Base-by-base conservation (phyloP, 2,329 filamentous ascomycete genomes). In the Hymenoscyphus scutula region DNA sequence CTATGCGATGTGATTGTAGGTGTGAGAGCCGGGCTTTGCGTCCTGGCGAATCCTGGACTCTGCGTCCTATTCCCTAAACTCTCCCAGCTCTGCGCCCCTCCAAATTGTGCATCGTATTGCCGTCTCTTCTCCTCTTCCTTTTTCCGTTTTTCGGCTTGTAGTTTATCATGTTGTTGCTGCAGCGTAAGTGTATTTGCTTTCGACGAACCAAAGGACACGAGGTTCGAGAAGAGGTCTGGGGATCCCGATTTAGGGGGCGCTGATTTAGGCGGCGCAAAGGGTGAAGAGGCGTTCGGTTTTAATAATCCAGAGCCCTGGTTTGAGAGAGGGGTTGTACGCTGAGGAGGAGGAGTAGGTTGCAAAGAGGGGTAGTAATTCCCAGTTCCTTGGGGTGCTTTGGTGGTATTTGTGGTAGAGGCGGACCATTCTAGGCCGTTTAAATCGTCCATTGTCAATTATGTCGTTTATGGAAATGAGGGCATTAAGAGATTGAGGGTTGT, bases 71-170 rank as follows among this genome's bases (percentile, higher is more conserved):
- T 79, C 67, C 86, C 91, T 56, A 95, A 78, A 13, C 78, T 84
- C 72, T 95, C 90, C 87, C 89, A 93, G 73, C 92, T 91, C 65
- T 87, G 85, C 11, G 84, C 83, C 70, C 88, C 86, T 2, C 91
- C 92, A 75, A 92, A 97, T 64, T 94, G 87, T 32, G 85, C 82
- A 67, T 95, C 91, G 70, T 88, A 84, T 73, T 88, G 85, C 70
- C 83, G 88, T 70, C 83, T 84, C 72, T 85, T 84, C 73, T 93
- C 89, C 63, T 88, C 89, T 64, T 92, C 90, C 74, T 94, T 90
- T 74, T 80, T 85, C 37, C 83, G 80, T 76, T 86, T 91, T 75
- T 89, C 85, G 3, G 81, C 83, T 67, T 86, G 82, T 41, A 89
- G 76, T 64, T 84, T 85, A 65, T 86, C 84, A 75, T 91, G 90